phyloP scores from a whole-genome alignment of 2,329 filamentous ascomycete genomes.

The Ceratocystis huliohia region DNA sequence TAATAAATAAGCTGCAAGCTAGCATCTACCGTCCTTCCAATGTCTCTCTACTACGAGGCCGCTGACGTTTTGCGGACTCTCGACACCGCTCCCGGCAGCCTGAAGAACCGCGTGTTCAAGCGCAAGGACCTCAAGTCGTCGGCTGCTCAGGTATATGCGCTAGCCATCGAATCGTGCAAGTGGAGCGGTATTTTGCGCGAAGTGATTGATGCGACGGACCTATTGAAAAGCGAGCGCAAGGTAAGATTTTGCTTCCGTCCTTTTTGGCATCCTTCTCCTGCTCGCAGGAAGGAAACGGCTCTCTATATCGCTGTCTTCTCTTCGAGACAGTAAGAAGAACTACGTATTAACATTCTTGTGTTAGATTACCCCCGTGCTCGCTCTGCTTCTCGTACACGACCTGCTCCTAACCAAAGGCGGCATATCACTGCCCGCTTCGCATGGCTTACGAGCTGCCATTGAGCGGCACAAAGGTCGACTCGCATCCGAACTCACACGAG shows the following conservation, averaged over 20 bases:
- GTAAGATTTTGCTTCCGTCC: constrained; percentile 34
- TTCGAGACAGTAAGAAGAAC: not conserved
- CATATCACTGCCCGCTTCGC: constrained; percentile 65
- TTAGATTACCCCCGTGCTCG: constrained; percentile 66
- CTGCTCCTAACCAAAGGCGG: constrained; percentile 69
- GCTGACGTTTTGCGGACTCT: constrained; percentile 51
- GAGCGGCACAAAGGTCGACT: constrained; percentile 73
- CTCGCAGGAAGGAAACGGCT: not conserved
- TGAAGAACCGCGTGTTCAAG: constrained; percentile 74
- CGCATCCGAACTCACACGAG: constrained; percentile 68
- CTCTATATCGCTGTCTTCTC: too few species aligned
- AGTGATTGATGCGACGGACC: constrained; percentile 67
- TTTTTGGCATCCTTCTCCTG: not conserved
- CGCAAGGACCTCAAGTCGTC: constrained; percentile 63
- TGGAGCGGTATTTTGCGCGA: constrained; percentile 80
- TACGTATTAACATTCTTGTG: not conserved
- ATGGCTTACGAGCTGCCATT: constrained; percentile 63
- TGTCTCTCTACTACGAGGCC: constrained; percentile 94
- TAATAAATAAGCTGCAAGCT: too few species aligned
- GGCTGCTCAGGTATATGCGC: constrained; percentile 71
- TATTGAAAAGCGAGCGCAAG: constrained; percentile 74
- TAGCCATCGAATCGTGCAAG: constrained; percentile 78
- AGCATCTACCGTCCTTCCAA: constrained; percentile 30
- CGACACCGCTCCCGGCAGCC: constrained; percentile 59
- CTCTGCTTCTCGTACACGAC: constrained; percentile 76